Percentiles rank a stretch among this genome's conserved stretches.
Conservation (phyloP, 441 rosid species). For the Bocquillonia castaneifolia region DNA sequence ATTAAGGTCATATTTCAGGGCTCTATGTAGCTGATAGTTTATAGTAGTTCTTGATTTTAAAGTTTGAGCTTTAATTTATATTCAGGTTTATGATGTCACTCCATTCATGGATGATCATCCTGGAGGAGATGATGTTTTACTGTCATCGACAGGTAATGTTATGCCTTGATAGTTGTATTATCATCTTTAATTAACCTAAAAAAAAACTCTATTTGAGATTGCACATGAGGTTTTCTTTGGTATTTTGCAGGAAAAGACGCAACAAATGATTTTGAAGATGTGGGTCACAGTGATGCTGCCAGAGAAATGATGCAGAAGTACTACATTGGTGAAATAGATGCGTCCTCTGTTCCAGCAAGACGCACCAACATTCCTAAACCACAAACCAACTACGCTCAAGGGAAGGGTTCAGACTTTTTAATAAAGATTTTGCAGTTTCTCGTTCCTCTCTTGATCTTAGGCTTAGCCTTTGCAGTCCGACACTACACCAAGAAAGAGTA, state of each 20-base stretch:
- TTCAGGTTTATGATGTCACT: constrained; percentile 85
- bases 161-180: not conserved
- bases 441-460: constrained; percentile 76
- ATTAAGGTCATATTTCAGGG: too few relatives aligned
- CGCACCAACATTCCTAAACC: constrained; percentile 48
- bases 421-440: constrained; percentile 76
- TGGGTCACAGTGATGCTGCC: constrained; percentile 88
- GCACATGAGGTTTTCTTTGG: not conserved
- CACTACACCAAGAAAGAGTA: constrained; percentile 72
- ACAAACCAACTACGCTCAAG: constrained; percentile 39
- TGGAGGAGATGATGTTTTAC: constrained; percentile 91
- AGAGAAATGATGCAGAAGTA: constrained; percentile 72
- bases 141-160: constrained; percentile 53
- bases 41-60: not conserved
- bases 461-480: constrained; percentile 62
- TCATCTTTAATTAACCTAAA: not conserved
- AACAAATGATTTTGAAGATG: constrained; percentile 85
- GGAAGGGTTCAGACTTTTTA: constrained; percentile 56
- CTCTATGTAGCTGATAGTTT: not conserved
- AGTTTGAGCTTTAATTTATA: constrained; percentile 5
- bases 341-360: constrained; percentile 48
- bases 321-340: constrained; percentile 67
- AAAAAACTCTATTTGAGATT: not conserved
- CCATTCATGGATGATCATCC: constrained; percentile 96
- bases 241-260: constrained; percentile 68